These are phyloP conservation scores for Hypsizygus marmoreus DNA, from an alignment of 768 basidiomycete species.

Conservation along the genomic window DNA sequence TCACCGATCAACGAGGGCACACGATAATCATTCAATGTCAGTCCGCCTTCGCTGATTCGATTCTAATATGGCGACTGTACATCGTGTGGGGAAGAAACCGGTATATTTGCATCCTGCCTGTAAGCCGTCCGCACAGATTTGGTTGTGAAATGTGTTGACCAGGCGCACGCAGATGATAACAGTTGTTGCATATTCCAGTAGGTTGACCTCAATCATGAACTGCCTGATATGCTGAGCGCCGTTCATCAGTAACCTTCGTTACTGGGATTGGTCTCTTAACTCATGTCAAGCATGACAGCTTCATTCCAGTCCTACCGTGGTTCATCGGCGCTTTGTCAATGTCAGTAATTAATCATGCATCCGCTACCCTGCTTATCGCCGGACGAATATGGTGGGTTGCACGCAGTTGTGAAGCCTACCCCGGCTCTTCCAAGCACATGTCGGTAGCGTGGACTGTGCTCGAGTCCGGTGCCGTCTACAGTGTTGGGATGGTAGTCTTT, in stretches of 20 bases:
- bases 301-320: background rate
- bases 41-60: background rate
- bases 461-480: slow-evolving; percentile 11
- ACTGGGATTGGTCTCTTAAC: background rate
- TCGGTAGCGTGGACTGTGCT: slow-evolving; percentile 4
- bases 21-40: no score
- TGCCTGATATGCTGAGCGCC: background rate
- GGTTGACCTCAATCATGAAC: background rate
- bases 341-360: background rate
- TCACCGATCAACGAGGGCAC: background rate
- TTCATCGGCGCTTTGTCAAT: background rate
- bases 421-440: background rate
- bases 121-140: no score
- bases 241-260: background rate
- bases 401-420: background rate
- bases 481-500: slow-evolving; percentile 1
- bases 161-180: background rate
- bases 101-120: slow-evolving; percentile 1
- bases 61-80: slow-evolving; percentile 3
- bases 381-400: slow-evolving; percentile 5
- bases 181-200: background rate
- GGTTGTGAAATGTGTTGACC: background rate
- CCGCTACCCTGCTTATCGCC: background rate
- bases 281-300: background rate
- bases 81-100: background rate